A percentile compares a stretch with the other conserved stretches of the same genome.
phyloP scores from a whole-genome alignment of 768 basidiomycete genomes.

The Boletus tomentosulus region DNA sequence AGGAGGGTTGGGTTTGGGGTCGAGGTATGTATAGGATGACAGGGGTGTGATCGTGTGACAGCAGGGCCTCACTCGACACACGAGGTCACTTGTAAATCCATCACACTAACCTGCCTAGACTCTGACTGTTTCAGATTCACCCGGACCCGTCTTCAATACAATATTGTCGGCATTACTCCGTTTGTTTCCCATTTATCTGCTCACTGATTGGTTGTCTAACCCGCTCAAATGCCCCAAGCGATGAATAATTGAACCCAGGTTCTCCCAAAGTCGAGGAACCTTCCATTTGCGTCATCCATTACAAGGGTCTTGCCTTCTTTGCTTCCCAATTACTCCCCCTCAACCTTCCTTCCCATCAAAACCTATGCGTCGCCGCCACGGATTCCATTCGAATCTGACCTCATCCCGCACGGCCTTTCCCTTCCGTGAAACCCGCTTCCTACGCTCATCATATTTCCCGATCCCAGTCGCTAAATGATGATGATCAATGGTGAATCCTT shows the following conservation, averaged over 20 bases:
- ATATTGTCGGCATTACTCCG: too few species aligned
- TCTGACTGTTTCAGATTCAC: neutral
- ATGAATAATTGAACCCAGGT: too few species aligned
- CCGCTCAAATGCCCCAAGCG: too few species aligned
- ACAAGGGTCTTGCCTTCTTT: constrained; percentile 6
- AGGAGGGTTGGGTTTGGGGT: neutral
- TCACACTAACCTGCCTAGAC: neutral
- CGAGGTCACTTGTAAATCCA: constrained; percentile 8
- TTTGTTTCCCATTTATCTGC: too few species aligned
- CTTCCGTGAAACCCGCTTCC: constrained; percentile 1
- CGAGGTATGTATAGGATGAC: constrained; percentile 23
- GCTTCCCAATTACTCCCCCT: constrained; percentile 1
- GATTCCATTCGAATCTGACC: constrained; percentile 1
- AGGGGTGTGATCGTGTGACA: constrained; percentile 29
- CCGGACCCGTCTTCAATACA: too few species aligned
- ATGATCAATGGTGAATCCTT: constrained; percentile 10
- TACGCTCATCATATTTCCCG: neutral
- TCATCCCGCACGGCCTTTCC: neutral
- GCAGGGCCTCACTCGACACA: constrained; percentile 13
- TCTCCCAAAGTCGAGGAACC: neutral
- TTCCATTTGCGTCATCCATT: constrained; percentile 5
- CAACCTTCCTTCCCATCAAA: constrained; percentile 9
- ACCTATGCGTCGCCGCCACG: neutral
- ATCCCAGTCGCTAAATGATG: neutral
- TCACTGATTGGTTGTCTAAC: too few species aligned